A percentile compares a stretch with the other conserved stretches of the same genome.
Evolutionary conservation across 805 yeast species (phyloP).

Genomic region (Pichia cabralensis): DNA sequence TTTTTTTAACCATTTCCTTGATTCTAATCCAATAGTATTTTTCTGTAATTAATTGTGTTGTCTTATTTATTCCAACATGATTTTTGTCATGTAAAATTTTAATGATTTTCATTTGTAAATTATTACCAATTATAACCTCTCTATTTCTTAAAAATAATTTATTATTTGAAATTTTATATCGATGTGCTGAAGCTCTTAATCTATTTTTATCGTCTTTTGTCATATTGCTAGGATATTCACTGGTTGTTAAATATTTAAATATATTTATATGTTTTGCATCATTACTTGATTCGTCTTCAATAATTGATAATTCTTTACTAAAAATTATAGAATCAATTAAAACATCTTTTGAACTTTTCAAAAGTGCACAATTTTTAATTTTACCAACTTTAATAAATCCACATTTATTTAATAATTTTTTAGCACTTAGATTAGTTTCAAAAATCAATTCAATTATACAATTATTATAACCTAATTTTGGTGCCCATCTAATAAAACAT

Average conservation of each 20-base stretch:
- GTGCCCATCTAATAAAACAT: conserved; percentile 86
- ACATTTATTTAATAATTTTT: conserved; percentile 65
- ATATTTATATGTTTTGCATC: conserved; percentile 51
- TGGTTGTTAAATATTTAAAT: conserved; percentile 68
- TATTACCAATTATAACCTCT: conserved; percentile 75
- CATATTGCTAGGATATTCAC: conserved; percentile 75
- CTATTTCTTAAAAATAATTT: conserved; percentile 48
- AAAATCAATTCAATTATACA: conserved; percentile 78
- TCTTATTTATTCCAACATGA: conserved; percentile 85
- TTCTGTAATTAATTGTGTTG: conserved; percentile 69
- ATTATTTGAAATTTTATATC: conserved; percentile 63
- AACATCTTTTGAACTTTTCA: conserved; percentile 64
- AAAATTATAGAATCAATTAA: conserved; percentile 84
- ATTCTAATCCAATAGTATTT: conserved; percentile 87
- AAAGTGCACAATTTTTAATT: conserved; percentile 77
- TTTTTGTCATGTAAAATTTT: conserved; percentile 52
- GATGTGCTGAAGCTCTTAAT: conserved; percentile 68
- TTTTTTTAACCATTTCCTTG: conserved; percentile 76
- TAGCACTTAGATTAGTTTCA: conserved; percentile 78
- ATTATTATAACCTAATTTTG: conserved; percentile 76
- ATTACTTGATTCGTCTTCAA: conserved; percentile 16
- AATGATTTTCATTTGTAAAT: conserved; percentile 65
- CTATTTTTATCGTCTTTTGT: conserved; percentile 84
- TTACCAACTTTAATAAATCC: conserved; percentile 74
- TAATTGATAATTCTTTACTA: conserved; percentile 65